Percentiles rank a stretch among this genome's conserved stretches.
Conservation (phyloP, 495 filamentous ascomycete genomes). For the Aspergillus cavernicola region DNA sequence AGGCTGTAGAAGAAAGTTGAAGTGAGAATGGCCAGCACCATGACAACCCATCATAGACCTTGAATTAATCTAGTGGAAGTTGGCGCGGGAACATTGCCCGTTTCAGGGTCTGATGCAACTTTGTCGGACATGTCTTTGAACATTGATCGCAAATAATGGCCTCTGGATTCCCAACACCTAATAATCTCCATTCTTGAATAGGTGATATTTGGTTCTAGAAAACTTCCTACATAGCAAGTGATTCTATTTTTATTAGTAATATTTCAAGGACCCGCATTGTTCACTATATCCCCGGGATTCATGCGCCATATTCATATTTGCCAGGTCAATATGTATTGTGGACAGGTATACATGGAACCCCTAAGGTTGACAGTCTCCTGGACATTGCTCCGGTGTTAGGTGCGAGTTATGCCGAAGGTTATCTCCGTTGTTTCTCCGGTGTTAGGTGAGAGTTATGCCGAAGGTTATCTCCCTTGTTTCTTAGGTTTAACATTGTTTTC, state of each 20-base stretch:
- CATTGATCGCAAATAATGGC: neutral
- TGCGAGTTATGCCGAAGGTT: neutral
- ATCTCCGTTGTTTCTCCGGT: neutral
- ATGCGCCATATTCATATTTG: neutral
- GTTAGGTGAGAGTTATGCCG: neutral
- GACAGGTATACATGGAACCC: neutral
- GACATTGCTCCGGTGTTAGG: neutral
- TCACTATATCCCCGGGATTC: too few species aligned
- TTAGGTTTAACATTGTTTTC: too few species aligned
- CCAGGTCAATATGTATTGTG: neutral
- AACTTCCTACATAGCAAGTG: neutral
- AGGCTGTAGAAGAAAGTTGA: slow-evolving; percentile 52
- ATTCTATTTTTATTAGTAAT: neutral
- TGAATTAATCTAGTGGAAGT: neutral
- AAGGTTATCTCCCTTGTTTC: neutral
- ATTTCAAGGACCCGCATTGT: neutral
- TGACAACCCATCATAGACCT: slow-evolving; percentile 34
- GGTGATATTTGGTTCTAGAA: too few species aligned
- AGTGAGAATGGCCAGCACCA: slow-evolving; percentile 44
- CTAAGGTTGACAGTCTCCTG: neutral
- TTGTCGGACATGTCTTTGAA: neutral
- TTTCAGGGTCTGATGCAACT: neutral
- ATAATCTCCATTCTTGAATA: neutral
- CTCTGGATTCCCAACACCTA: neutral
- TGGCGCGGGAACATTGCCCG: neutral